Base-by-base conservation (phyloP, 106 monocot species). In the Amphibolis antarctica region DNA sequence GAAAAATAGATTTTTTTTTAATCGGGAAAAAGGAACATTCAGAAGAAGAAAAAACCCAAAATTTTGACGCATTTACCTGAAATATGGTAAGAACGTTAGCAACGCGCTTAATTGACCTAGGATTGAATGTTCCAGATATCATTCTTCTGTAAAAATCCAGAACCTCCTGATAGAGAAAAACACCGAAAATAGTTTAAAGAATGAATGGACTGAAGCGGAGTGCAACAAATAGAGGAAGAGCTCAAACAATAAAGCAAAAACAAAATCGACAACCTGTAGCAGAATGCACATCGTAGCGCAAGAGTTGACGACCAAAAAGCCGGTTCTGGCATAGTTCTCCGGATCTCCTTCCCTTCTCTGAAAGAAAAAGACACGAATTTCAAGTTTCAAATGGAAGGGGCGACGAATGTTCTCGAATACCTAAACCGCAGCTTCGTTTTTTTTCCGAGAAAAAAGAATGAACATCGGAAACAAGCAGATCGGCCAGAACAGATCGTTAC, bases 31-130 rank as follows among this genome's bases (percentile, higher is more conserved):
- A 1, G 14, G 13, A 69, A n/a, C 4, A 43, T 44, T 15, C 0
- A 46, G 19, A 11, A 22, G 10, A 63, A 26, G 22, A 25, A 63
- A 17, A 42, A 6, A 47, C 12, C 28, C 27, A 46, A 25, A 63
- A 23, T 1, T 12, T 46, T 26, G 25, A 17, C 14, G 1, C 10
- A 25, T 63, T 23, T 59, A 80, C 77, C 80, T 84, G 84, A 30
- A 84, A 80, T 42, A 84, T 66, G 5, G 74, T 77, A 24, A 84
- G 69, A 64, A 84, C 80, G 74, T 80, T 84, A 12, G 57, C 77
- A 52, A 84, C 66, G 21, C 80, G 84, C 64, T 80, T 84, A 19
- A 74, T 66, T 28, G 66, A 53, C 65, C 80, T 76, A 19, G 63
- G 14, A 55, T 65, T 72, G 14, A 71, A 50, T 12, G 22, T 59